Conservation (phyloP, 768 basidiomycete species). For the Hypholoma fasciculare region DNA sequence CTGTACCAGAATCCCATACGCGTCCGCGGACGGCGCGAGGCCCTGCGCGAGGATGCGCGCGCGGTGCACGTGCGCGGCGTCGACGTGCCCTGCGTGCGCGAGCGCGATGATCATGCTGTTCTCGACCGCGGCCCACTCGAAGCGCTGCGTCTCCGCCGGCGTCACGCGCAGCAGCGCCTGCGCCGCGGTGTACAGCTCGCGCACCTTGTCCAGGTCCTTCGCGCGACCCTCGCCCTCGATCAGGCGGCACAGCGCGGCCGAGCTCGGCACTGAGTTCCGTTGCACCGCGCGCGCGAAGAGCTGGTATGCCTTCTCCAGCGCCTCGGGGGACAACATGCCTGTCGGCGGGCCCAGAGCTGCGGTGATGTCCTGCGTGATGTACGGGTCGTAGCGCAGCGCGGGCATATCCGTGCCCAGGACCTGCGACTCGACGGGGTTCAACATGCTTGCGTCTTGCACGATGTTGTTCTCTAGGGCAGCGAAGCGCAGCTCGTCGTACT, state of each 20-base stretch:
- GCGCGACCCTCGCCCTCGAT: conserved; percentile 70
- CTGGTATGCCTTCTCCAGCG: conserved; percentile 39
- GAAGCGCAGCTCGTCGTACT: conserved; percentile 16
- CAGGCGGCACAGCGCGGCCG: conserved; percentile 55
- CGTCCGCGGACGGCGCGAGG: conserved; percentile 79
- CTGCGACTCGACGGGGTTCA: conserved; percentile 1
- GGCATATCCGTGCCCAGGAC: not conserved
- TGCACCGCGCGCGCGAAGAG: conserved; percentile 47
- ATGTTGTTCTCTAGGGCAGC: conserved; percentile 19
- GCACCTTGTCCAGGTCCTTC: conserved; percentile 59
- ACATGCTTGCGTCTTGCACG: not conserved
- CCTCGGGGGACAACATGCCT: not conserved
- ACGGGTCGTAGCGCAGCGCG: not conserved
- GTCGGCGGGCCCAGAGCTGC: not conserved
- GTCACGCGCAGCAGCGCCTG: conserved; percentile 53
- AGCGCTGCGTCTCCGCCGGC: conserved; percentile 31
- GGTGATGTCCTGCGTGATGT: not conserved
- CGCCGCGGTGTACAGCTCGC: conserved; percentile 64
- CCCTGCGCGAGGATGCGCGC: conserved; percentile 75
- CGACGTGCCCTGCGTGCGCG: conserved; percentile 79
- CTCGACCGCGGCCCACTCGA: conserved; percentile 77
- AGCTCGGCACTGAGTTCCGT: conserved; percentile 48
- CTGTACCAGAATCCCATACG: conserved; percentile 89
- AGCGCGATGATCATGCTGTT: conserved; percentile 87
- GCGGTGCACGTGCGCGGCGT: conserved; percentile 81